phyloP scores from a whole-genome alignment of 139 green algal genomes.

The Haematococcus sp. region DNA sequence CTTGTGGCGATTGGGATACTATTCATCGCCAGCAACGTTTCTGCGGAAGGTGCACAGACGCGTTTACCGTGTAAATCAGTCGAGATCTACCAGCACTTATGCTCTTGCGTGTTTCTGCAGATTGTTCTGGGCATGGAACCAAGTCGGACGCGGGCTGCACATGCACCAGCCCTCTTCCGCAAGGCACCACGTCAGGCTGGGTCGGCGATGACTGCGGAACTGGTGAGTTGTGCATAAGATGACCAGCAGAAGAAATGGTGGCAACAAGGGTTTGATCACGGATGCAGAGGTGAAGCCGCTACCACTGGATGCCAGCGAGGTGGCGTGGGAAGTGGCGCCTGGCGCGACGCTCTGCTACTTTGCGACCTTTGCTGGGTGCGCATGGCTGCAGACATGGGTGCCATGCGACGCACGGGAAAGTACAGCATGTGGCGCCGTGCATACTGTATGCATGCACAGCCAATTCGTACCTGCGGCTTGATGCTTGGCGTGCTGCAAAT shows the following conservation, averaged over 20 bases:
- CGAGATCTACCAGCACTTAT: neutral
- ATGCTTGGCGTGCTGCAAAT: too few relatives aligned
- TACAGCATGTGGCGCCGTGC: too few relatives aligned
- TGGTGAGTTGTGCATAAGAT: neutral
- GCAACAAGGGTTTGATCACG: neutral
- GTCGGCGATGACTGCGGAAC: neutral
- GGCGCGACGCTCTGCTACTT: neutral
- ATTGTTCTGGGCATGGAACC: neutral
- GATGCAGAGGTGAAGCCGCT: constrained; percentile 2
- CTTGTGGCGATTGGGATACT: too few relatives aligned
- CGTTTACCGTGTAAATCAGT: neutral
- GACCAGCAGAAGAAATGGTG: neutral
- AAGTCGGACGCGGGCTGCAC: neutral
- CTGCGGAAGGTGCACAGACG: neutral
- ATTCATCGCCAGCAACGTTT: too few relatives aligned
- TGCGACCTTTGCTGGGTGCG: neutral
- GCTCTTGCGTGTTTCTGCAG: neutral
- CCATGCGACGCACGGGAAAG: neutral
- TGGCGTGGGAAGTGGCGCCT: neutral
- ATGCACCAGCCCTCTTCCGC: neutral
- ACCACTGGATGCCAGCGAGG: neutral
- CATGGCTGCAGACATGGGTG: neutral
- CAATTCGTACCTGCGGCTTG: too few relatives aligned
- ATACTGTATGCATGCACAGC: too few relatives aligned
- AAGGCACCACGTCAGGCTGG: neutral